phyloP scores from a whole-genome alignment of 768 basidiomycete genomes.

The Rhizopogon vulgaris region DNA sequence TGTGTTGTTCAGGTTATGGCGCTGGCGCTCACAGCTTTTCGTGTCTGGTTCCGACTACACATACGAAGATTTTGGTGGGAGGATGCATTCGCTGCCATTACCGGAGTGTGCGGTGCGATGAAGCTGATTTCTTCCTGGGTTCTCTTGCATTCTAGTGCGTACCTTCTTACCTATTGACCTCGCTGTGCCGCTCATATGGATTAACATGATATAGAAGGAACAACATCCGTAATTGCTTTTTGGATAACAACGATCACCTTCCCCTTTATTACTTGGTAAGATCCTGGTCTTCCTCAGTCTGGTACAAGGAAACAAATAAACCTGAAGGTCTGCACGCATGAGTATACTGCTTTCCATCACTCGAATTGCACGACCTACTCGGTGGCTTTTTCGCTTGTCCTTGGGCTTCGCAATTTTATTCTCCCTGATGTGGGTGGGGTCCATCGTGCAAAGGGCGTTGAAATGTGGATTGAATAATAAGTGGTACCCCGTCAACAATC shows the following conservation, averaged over 20 bases:
- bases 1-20: constrained; percentile 16
- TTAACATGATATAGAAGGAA: constrained; percentile 5
- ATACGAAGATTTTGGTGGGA: constrained; percentile 23
- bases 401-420: constrained; percentile 7
- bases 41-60: constrained; percentile 19
- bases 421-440: constrained; percentile 12
- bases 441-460: constrained; percentile 1
- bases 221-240: constrained; percentile 11
- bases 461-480: neutral
- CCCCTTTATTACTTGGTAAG: constrained; percentile 18
- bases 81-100: constrained; percentile 19
- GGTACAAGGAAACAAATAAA: neutral
- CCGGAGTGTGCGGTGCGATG: constrained; percentile 7
- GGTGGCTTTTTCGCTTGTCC: neutral
- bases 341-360: constrained; percentile 19
- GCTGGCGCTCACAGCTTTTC: constrained; percentile 17
- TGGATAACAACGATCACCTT: constrained; percentile 17
- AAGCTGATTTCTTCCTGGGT: constrained; percentile 10
- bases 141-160: constrained; percentile 8
- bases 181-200: neutral
- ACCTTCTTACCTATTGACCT: neutral
- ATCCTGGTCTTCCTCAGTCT: neutral
- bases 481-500: constrained; percentile 5
- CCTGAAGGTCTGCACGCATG: constrained; percentile 18
- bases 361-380: constrained; percentile 17